These are phyloP conservation scores for Ceratocystis alfenasii DNA, from an alignment of 2,329 filamentous ascomycete species.

Conservation along the genomic window DNA sequence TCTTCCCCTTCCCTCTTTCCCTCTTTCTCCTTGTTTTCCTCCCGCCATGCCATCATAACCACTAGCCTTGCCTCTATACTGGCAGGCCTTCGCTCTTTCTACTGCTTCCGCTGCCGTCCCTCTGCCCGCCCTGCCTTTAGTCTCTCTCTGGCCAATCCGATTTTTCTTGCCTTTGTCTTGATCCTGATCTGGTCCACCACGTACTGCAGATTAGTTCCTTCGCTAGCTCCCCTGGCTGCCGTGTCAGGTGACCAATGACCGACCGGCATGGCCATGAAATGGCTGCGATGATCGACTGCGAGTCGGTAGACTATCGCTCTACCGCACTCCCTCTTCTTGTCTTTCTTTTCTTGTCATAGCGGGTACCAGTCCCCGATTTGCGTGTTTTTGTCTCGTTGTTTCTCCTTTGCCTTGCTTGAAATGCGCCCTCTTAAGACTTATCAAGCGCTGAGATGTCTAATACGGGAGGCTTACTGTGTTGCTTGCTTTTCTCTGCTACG, in stretches of 20 bases:
- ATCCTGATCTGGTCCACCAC: conserved; percentile 20
- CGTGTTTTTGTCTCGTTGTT: not conserved
- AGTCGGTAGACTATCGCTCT: too few species aligned
- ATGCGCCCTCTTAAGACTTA: not conserved
- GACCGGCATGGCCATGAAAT: not conserved
- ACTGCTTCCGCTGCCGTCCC: conserved; percentile 23
- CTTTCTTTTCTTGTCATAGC: not conserved
- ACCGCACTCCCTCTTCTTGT: not conserved
- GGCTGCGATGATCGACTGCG: too few species aligned
- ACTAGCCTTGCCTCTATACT: not conserved
- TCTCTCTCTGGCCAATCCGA: not conserved
- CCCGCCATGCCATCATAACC: not conserved
- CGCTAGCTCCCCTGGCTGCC: not conserved
- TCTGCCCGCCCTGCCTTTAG: not conserved
- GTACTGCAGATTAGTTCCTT: conserved; percentile 14
- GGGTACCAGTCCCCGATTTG: not conserved
- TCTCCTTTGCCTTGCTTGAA: not conserved
- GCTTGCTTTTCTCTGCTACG: not conserved
- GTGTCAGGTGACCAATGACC: not conserved
- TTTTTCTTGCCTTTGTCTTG: conserved; percentile 15
- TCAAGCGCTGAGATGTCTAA: conserved; percentile 7
- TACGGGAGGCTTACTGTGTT: not conserved
- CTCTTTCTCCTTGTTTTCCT: not conserved
- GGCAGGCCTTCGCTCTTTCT: not conserved
- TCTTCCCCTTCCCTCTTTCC: not conserved